phyloP scores from a whole-genome alignment of 495 filamentous ascomycete genomes.

The Podospora anserina region DNA sequence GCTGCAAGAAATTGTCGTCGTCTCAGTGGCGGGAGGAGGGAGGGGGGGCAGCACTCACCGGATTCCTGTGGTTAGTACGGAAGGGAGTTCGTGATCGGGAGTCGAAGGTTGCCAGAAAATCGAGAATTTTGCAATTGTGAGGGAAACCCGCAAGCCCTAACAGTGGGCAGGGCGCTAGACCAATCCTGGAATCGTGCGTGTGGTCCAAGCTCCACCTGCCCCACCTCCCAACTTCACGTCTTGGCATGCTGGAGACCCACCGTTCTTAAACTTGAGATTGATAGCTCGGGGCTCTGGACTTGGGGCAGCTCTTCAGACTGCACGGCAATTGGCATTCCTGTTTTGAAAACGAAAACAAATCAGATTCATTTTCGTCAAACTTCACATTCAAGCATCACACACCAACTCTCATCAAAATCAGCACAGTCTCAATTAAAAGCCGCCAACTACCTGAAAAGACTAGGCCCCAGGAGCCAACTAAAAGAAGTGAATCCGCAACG shows the following conservation, averaged over 20 bases:
- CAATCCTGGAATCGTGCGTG: conserved; percentile 8
- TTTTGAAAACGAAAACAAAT: too few relatives aligned
- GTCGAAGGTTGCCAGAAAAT: conserved; percentile 26
- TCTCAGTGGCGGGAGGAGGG: conserved; percentile 1
- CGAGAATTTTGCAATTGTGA: conserved; percentile 30
- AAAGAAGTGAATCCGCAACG: conserved; percentile 1
- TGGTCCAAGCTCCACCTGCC: conserved; percentile 18
- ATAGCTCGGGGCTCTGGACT: neutral
- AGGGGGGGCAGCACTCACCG: conserved; percentile 24
- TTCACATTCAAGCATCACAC: neutral
- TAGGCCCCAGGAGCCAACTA: neutral
- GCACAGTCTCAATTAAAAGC: conserved; percentile 3
- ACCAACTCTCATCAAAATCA: neutral
- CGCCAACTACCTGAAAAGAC: neutral
- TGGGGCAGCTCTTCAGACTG: too few relatives aligned
- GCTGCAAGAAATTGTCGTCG: conserved; percentile 6
- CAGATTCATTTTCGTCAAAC: too few relatives aligned
- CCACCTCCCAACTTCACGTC: neutral
- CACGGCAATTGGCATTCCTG: neutral
- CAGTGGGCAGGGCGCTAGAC: conserved; percentile 18
- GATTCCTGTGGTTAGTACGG: conserved; percentile 36
- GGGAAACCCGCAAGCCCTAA: conserved; percentile 35
- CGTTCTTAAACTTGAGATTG: conserved; percentile 8
- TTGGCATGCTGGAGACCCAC: neutral
- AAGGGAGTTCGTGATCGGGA: conserved; percentile 28